A percentile compares a stretch with the other conserved stretches of the same genome.
Evolutionary conservation across 1,284 basidiomycete species (phyloP).

Genomic region (Meira miltonrushii): DNA sequence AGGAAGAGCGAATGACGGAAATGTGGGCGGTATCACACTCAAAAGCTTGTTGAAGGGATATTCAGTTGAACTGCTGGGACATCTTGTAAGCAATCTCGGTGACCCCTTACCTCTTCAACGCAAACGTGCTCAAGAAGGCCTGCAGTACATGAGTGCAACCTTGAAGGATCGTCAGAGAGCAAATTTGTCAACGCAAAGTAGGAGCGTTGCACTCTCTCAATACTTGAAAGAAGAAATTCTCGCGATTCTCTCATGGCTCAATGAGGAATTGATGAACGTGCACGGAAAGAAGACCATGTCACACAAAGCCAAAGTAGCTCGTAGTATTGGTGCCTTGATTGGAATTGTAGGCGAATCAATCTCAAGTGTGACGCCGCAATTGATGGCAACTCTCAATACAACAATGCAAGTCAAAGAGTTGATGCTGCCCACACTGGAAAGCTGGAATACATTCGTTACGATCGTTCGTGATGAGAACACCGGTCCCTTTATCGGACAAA

Average conservation of each 20-base stretch:
- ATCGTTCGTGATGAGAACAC: conserved; percentile 69
- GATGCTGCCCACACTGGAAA: conserved; percentile 70
- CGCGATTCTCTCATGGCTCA: conserved; percentile 47
- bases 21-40: conserved; percentile 3
- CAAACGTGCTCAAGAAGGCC: conserved; percentile 27
- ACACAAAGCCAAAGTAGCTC: conserved; percentile 46
- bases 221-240: conserved; percentile 44
- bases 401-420: conserved; percentile 70
- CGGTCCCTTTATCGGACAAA: conserved; percentile 78
- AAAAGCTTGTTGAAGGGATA: conserved; percentile 11
- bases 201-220: conserved; percentile 18
- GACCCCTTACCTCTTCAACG: conserved; percentile 19
- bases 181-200: conserved; percentile 8
- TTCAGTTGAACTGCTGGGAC: conserved; percentile 39
- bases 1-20: not conserved
- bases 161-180: conserved; percentile 15
- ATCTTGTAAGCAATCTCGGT: conserved; percentile 44
- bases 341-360: conserved; percentile 61
- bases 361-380: conserved; percentile 51
- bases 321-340: conserved; percentile 73
- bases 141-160: conserved; percentile 36
- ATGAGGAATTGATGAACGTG: conserved; percentile 42
- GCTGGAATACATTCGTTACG: conserved; percentile 75
- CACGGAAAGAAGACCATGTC: conserved; percentile 38
- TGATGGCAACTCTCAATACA: conserved; percentile 94